Conservation (phyloP, 306 rosid species). For the Cicer judaicum region DNA sequence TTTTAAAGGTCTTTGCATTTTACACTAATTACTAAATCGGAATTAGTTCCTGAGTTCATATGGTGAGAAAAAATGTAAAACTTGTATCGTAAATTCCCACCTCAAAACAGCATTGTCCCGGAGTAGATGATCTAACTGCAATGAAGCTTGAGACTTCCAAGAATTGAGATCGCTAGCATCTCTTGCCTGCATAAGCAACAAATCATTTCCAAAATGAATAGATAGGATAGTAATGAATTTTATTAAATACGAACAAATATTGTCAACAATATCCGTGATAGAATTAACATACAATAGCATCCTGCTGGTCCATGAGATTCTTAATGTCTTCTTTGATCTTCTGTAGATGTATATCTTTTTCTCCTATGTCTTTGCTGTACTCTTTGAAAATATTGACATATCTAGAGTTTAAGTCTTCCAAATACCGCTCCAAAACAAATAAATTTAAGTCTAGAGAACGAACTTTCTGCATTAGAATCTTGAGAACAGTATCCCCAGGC, state of each 20-base stretch:
- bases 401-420: slow-evolving; percentile 79
- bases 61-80: slow-evolving; percentile 3
- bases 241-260: slow-evolving; percentile 1
- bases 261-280: slow-evolving; percentile 25
- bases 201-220: slow-evolving; percentile 35
- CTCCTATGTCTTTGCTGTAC: slow-evolving; percentile 68
- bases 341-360: slow-evolving; percentile 59
- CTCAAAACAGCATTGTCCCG: slow-evolving; percentile 77
- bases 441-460: slow-evolving; percentile 80
- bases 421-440: slow-evolving; percentile 82
- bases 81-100: slow-evolving; percentile 48
- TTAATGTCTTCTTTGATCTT: slow-evolving; percentile 66
- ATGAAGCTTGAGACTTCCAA: slow-evolving; percentile 77
- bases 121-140: slow-evolving; percentile 67
- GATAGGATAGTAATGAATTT: slow-evolving; percentile 4
- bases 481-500: slow-evolving; percentile 98
- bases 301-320: slow-evolving; percentile 63
- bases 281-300: slow-evolving; percentile 65
- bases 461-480: slow-evolving; percentile 93
- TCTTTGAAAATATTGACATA: slow-evolving; percentile 75
- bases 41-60: slow-evolving; percentile 7
- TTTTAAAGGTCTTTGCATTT: not conserved
- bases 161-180: slow-evolving; percentile 63
- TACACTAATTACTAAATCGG: slow-evolving; percentile 7
- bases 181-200: slow-evolving; percentile 62